Conservation (phyloP, 345 rosid genomes). For the Dipteronia dyeriana region DNA sequence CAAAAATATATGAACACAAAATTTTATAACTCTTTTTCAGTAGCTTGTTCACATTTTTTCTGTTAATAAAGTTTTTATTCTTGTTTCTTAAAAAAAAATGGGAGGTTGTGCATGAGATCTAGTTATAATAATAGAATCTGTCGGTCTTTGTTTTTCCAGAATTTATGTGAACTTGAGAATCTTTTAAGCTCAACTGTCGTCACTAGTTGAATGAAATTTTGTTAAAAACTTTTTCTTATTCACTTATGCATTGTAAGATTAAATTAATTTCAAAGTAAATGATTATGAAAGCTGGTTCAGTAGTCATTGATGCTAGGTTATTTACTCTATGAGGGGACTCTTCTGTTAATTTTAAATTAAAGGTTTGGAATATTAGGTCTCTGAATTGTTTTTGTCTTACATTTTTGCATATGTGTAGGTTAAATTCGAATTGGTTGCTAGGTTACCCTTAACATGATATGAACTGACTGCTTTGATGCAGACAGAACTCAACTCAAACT, state of each 20-base stretch:
- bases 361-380: not conserved
- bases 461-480: slow-evolving; percentile 38
- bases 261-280: not conserved
- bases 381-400: not conserved
- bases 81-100: too few relatives aligned
- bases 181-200: not conserved
- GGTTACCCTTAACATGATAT: slow-evolving; percentile 13
- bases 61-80: too few relatives aligned
- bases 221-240: not conserved
- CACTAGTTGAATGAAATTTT: not conserved
- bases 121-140: not conserved
- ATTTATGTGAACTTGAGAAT: not conserved
- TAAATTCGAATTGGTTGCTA: not conserved
- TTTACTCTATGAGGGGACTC: too few relatives aligned
- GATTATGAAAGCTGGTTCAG: not conserved
- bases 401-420: not conserved
- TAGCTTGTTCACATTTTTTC: too few relatives aligned
- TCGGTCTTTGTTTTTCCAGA: not conserved
- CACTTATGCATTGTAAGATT: not conserved
- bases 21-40: too few relatives aligned
- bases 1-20: too few relatives aligned
- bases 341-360: too few relatives aligned
- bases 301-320: not conserved
- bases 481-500: slow-evolving; percentile 36
- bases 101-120: not conserved